A percentile compares a stretch with the other conserved stretches of the same genome.
Evolutionary conservation across 768 basidiomycete genomes (phyloP).

Genomic region (Leccinellum luteum): DNA sequence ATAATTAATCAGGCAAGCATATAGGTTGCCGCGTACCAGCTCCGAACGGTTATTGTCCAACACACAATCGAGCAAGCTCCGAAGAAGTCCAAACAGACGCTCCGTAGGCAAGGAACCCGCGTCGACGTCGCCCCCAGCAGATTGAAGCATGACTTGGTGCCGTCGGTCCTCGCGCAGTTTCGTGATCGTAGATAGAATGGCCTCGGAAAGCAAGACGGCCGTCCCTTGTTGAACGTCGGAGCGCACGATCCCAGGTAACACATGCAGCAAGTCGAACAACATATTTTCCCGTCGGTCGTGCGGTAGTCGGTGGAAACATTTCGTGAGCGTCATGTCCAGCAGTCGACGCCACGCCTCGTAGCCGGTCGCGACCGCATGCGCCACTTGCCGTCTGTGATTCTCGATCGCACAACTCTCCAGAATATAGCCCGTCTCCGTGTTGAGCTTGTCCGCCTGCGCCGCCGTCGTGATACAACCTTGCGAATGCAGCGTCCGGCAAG

Average conservation of each 20-base stretch:
- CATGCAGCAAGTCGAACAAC: conserved; percentile 85
- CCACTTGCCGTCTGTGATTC: conserved; percentile 83
- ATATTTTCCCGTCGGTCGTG: conserved; percentile 83
- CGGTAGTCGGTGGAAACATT: conserved; percentile 81
- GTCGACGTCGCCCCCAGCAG: conserved; percentile 58
- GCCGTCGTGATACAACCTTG: conserved; percentile 65
- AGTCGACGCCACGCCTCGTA: conserved; percentile 85
- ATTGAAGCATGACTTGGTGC: conserved; percentile 65
- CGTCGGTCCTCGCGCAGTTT: conserved; percentile 84
- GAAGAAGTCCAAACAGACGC: conserved; percentile 70
- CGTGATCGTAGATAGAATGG: conserved; percentile 76
- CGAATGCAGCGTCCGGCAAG: conserved; percentile 58
- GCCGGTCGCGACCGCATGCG: conserved; percentile 62
- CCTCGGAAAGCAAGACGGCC: conserved; percentile 80
- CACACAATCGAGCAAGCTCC: conserved; percentile 71
- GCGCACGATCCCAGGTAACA: conserved; percentile 71
- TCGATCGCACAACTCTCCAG: conserved; percentile 82
- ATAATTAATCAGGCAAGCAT: conserved; percentile 87
- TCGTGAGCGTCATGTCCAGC: conserved; percentile 81
- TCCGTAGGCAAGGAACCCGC: conserved; percentile 77
- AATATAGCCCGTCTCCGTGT: conserved; percentile 69
- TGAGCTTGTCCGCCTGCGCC: conserved; percentile 63
- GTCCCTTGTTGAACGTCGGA: conserved; percentile 67
- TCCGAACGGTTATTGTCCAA: conserved; percentile 76
- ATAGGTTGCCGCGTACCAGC: conserved; percentile 91